Evolutionary conservation across 2,329 filamentous ascomycete genomes (phyloP), one percentile per base, ranked within the genome.

Genomic region (Fusarium virguliforme): DNA sequence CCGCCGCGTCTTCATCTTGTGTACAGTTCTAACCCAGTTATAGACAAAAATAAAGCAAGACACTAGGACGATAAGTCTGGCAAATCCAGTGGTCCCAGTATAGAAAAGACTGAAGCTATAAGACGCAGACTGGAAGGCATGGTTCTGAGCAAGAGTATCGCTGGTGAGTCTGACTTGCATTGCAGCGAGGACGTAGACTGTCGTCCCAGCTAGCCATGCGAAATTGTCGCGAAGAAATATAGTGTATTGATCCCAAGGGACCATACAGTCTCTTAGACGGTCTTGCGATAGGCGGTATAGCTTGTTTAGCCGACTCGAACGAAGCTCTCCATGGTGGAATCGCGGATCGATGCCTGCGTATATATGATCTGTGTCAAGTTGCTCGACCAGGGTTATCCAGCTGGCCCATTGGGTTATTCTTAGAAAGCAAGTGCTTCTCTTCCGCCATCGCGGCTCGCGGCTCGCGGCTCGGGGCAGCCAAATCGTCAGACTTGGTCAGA

Each of bases 71-170:
- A 77, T 67, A 5, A 79, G 50, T n/a, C 60, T 68, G 28, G 65
- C 55, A n/a, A 65, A 26, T 73, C 57, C 8, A 84, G 67, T 1
- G 84, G 84, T 4, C 76, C 80, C 6, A 85, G 13, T 28, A 87
- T 84, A 0, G 83, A 79, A 60, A 87, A 86, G 5, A 86, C 74
- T 82, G 61, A 88, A 86, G 2, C 84, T 84, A 65, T 84, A 85
- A 1, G 82, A 82, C 1, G 81, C 84, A 8, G 62, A 57, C 70
- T 84, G 81, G 70, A 88, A 88, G 0, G 71, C 61, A 0, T 64
- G 15, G 65, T 80, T 83, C 0, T 76, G 66, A 1, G 50, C 53
- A 1, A 85, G 78, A 28, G 50, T 48, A 2, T 79, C 67, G 0
- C 80, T 84, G 3, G 79, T 78, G 10, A 86, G 73, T 1, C 83